phyloP scores from a whole-genome alignment of 2,329 filamentous ascomycete species.

The Colletotrichum sp. region DNA sequence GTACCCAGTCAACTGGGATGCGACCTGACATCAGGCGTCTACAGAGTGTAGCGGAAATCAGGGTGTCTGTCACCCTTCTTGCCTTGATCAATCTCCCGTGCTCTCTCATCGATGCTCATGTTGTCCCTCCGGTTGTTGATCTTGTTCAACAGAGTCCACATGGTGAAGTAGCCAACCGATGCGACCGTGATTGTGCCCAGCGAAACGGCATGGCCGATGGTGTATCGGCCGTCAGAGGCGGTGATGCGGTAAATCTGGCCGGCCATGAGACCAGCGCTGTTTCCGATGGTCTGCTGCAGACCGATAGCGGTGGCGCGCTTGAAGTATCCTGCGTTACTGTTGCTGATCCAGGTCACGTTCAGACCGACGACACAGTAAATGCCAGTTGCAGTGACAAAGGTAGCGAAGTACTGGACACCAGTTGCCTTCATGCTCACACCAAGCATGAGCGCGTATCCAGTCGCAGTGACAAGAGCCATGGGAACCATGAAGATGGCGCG shows the following conservation, averaged over 20 bases:
- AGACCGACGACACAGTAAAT: constrained; percentile 36
- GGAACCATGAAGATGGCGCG: constrained; percentile 46
- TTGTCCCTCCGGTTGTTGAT: constrained; percentile 6
- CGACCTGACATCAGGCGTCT: neutral
- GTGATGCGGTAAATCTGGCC: constrained; percentile 36
- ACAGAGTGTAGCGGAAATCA: constrained; percentile 16
- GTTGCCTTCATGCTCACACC: constrained; percentile 48
- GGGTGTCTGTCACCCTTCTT: constrained; percentile 17
- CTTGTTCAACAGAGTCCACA: constrained; percentile 1
- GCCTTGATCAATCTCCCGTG: constrained; percentile 4
- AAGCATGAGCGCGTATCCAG: constrained; percentile 54
- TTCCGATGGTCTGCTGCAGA: constrained; percentile 36
- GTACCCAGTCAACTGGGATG: neutral
- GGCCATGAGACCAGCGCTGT: constrained; percentile 49
- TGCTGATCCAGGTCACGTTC: constrained; percentile 51
- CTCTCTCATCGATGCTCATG: constrained; percentile 16
- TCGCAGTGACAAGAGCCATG: constrained; percentile 53
- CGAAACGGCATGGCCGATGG: constrained; percentile 14
- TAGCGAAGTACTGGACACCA: constrained; percentile 5
- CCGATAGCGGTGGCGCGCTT: constrained; percentile 51
- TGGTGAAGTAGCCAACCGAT: constrained; percentile 2
- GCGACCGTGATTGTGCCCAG: constrained; percentile 14
- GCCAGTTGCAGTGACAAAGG: neutral
- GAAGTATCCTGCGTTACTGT: constrained; percentile 50
- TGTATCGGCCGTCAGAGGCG: constrained; percentile 4